Evolutionary conservation across 2,329 filamentous ascomycete species (phyloP).

Genomic region (Phialophora tarda): DNA sequence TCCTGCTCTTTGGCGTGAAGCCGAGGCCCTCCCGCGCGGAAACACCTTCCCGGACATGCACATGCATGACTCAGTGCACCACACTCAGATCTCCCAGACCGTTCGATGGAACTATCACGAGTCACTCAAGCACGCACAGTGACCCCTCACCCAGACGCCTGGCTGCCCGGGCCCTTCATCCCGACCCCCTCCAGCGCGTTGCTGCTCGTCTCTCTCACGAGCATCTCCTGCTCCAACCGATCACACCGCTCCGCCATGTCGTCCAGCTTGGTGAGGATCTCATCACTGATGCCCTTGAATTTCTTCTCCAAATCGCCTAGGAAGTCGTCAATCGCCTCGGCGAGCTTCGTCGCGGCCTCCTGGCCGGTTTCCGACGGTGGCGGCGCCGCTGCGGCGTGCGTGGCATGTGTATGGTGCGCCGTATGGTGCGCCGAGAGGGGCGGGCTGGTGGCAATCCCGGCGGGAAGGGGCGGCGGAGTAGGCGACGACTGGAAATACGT

Average conservation of each 20-base stretch:
- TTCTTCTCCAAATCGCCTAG: constrained; percentile 42
- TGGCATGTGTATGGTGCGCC: neutral
- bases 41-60: neutral
- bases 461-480: neutral
- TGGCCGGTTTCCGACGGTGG: constrained; percentile 5
- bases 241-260: constrained; percentile 42
- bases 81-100: neutral
- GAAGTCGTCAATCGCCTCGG: constrained; percentile 42
- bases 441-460: neutral
- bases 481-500: constrained; percentile 5
- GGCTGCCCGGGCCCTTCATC: constrained; percentile 17
- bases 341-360: constrained; percentile 37
- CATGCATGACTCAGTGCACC: neutral
- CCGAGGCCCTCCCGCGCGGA: neutral
- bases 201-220: constrained; percentile 32
- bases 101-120: neutral
- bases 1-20: neutral
- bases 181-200: constrained; percentile 22
- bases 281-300: constrained; percentile 41
- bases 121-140: neutral
- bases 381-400: constrained; percentile 1
- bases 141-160: constrained; percentile 20
- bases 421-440: constrained; percentile 7
- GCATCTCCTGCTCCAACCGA: constrained; percentile 40
- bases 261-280: constrained; percentile 41